A percentile compares a stretch with the other conserved stretches of the same genome.
These are phyloP conservation scores for Graphilbum fragrans DNA, from an alignment of 2,329 filamentous ascomycete species.

Conservation along the genomic window DNA sequence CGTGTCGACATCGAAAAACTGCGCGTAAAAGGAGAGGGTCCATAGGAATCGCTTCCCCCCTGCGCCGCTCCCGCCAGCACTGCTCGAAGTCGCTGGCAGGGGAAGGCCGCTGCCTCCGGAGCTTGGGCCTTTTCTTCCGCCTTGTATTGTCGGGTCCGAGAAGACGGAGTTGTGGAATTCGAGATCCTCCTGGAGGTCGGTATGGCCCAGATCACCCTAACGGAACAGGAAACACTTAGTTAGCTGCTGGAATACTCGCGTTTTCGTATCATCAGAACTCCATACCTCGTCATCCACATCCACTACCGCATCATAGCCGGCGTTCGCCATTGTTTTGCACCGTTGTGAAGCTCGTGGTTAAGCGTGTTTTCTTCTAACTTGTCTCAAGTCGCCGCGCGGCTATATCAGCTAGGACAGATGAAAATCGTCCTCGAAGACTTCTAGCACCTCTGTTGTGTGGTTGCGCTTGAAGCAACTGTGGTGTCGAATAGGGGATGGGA, in stretches of 20 bases:
- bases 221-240: constrained; percentile 7
- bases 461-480: too few relatives aligned
- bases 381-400: neutral
- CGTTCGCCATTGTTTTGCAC: constrained; percentile 50
- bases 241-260: constrained; percentile 7
- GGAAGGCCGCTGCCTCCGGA: constrained; percentile 36
- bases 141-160: constrained; percentile 39
- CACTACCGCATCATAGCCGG: constrained; percentile 95
- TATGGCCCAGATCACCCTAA: constrained; percentile 93
- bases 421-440: too few relatives aligned
- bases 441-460: too few relatives aligned
- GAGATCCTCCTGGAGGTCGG: constrained; percentile 95
- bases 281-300: constrained; percentile 89
- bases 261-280: too few relatives aligned
- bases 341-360: neutral
- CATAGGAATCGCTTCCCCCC: constrained; percentile 78
- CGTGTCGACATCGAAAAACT: constrained; percentile 98
- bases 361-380: too few relatives aligned
- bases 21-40: constrained; percentile 85
- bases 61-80: constrained; percentile 20
- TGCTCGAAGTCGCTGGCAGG: constrained; percentile 38
- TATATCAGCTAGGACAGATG: too few relatives aligned
- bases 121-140: constrained; percentile 36
- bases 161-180: constrained; percentile 96
- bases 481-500: too few relatives aligned